Conservation (phyloP, 176 grass and related monocot species). For the Zoysia japonica region DNA sequence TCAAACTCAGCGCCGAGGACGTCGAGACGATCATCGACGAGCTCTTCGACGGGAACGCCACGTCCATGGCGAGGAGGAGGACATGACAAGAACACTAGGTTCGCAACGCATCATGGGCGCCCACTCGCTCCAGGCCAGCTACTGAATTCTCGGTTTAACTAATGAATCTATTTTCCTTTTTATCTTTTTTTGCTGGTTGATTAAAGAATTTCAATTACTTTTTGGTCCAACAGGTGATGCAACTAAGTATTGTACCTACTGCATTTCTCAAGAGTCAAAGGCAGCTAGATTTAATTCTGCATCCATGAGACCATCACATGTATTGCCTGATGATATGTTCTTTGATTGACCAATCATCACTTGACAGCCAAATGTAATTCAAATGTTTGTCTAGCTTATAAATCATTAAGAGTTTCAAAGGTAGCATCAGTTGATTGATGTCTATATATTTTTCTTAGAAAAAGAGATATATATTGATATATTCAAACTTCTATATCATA, state of each 20-base stretch:
- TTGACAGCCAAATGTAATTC: slow-evolving; percentile 9
- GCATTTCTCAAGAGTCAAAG: slow-evolving; percentile 13
- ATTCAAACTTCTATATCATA: too few relatives aligned
- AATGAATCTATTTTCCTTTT: slow-evolving; percentile 14
- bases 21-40: slow-evolving; percentile 75
- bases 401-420: neutral
- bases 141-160: slow-evolving; percentile 29
- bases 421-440: neutral
- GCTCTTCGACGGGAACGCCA: slow-evolving; percentile 73
- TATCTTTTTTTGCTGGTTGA: slow-evolving; percentile 2
- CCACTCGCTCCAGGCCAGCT: neutral
- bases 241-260: slow-evolving; percentile 22
- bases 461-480: too few relatives aligned
- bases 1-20: slow-evolving; percentile 78
- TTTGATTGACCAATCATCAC: neutral
- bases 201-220: slow-evolving; percentile 15
- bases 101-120: neutral
- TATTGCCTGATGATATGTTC: slow-evolving; percentile 12
- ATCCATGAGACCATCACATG: slow-evolving; percentile 2
- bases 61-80: slow-evolving; percentile 64
- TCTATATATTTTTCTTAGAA: neutral
- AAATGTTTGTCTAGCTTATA: too few relatives aligned
- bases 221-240: slow-evolving; percentile 25
- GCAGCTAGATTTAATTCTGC: slow-evolving; percentile 24
- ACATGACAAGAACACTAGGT: slow-evolving; percentile 7